Conservation (phyloP, 1,284 basidiomycete species). For the Leccinum huronense region DNA sequence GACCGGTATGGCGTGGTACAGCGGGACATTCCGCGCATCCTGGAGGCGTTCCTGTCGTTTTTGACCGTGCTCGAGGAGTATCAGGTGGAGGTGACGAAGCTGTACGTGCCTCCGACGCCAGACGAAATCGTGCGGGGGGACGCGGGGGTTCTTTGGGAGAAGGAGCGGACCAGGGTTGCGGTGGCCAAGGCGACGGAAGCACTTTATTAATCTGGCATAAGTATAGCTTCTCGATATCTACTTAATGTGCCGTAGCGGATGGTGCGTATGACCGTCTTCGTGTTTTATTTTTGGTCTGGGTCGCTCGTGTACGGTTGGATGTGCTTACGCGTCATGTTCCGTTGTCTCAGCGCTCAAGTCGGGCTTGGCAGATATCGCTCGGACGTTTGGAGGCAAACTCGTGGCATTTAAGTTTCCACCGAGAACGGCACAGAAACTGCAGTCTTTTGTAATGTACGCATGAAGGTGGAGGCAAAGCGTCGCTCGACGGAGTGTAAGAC, state of each 20-base stretch:
- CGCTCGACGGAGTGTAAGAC: too few species aligned
- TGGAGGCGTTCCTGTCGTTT: conserved; percentile 73
- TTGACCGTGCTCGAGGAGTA: conserved; percentile 65
- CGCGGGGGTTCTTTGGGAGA: conserved; percentile 25
- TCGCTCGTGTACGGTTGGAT: not conserved
- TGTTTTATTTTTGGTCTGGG: too few species aligned
- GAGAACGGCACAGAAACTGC: conserved; percentile 59
- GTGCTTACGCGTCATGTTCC: conserved; percentile 11
- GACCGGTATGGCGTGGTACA: conserved; percentile 83
- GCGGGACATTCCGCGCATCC: conserved; percentile 73
- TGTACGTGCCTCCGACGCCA: conserved; percentile 36
- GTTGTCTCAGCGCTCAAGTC: conserved; percentile 58
- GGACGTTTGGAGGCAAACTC: conserved; percentile 74
- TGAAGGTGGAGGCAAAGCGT: conserved; percentile 6
- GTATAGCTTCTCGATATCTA: too few species aligned
- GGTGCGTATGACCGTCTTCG: conserved; percentile 39
- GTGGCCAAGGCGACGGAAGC: conserved; percentile 51
- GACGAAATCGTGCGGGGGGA: conserved; percentile 40
- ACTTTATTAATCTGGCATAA: conserved; percentile 27
- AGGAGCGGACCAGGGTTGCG: conserved; percentile 41
- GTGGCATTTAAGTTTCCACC: conserved; percentile 76
- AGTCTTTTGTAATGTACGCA: conserved; percentile 66
- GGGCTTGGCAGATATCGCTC: conserved; percentile 62
- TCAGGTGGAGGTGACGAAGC: conserved; percentile 44
- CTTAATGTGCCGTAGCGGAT: conserved; percentile 46